phyloP scores from a whole-genome alignment of 257 asterid species.

The Cordia subcordata region DNA sequence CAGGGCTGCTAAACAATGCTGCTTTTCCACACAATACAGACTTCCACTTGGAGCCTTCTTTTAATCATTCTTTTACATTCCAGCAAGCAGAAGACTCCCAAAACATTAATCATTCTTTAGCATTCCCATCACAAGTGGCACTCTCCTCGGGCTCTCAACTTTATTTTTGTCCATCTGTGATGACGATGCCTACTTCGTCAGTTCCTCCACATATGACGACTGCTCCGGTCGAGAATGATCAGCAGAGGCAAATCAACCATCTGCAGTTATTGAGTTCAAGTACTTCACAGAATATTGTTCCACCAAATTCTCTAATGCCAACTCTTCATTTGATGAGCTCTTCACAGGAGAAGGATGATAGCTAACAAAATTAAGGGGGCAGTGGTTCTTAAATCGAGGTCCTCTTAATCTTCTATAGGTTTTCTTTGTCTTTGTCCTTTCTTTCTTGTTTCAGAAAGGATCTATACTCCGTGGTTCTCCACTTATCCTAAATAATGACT shows the following conservation, averaged over 20 bases:
- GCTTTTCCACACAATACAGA: constrained; percentile 28
- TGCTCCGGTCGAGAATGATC: constrained; percentile 26
- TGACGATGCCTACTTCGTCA: constrained; percentile 24
- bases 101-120: constrained; percentile 9
- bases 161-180: constrained; percentile 20
- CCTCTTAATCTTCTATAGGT: background rate
- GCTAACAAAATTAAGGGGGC: constrained; percentile 9
- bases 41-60: constrained; percentile 49
- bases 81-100: constrained; percentile 31
- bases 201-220: constrained; percentile 29
- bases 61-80: constrained; percentile 22
- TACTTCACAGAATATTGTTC: constrained; percentile 15
- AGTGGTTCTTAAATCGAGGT: constrained; percentile 18
- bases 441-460: no score
- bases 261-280: constrained; percentile 28
- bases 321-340: constrained; percentile 44
- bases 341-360: constrained; percentile 7
- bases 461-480: no score
- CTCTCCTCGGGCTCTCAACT: constrained; percentile 33
- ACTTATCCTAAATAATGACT: no score
- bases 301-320: constrained; percentile 32
- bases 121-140: constrained; percentile 7
- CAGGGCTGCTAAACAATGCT: constrained; percentile 15
- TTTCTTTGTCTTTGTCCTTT: no score
- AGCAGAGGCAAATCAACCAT: constrained; percentile 28